Percentiles rank a stretch among this genome's conserved stretches.
Evolutionary conservation across 192 early-diverging fungal species (phyloP).

Genomic region (Mycoemilia scoparia): DNA sequence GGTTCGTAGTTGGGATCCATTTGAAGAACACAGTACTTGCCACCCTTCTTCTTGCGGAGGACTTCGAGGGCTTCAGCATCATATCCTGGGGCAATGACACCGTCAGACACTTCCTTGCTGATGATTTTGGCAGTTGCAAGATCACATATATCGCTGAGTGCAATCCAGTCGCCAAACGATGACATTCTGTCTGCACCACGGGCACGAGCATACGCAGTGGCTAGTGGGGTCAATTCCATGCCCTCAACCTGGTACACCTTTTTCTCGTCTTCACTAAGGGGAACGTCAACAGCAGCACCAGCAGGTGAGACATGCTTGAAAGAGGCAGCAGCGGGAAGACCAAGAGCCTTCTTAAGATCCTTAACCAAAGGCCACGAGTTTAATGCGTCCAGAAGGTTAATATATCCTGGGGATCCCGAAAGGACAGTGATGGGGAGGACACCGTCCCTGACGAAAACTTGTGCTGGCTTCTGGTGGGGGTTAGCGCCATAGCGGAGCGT

Average conservation of each 20-base stretch:
- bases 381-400: slow-evolving; percentile 93
- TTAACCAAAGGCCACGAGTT: slow-evolving; percentile 97
- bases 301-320: slow-evolving; percentile 99
- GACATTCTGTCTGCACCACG: slow-evolving; percentile 98
- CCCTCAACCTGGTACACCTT: slow-evolving; percentile 87
- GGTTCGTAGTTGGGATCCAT: slow-evolving; percentile 89
- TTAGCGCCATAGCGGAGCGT: slow-evolving; percentile 92
- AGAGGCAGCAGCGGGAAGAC: slow-evolving; percentile 87
- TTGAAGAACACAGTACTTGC: slow-evolving; percentile 90
- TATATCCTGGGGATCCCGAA: slow-evolving; percentile 90
- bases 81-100: slow-evolving; percentile 89
- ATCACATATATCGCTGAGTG: slow-evolving; percentile 75
- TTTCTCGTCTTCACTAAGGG: slow-evolving; percentile 60
- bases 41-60: slow-evolving; percentile 87
- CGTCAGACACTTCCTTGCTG: slow-evolving; percentile 90
- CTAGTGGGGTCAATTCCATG: slow-evolving; percentile 66
- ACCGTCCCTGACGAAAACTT: slow-evolving; percentile 67
- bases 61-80: slow-evolving; percentile 73
- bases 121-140: slow-evolving; percentile 87
- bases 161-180: slow-evolving; percentile 98
- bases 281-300: slow-evolving; percentile 83
- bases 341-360: slow-evolving; percentile 70
- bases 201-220: slow-evolving; percentile 88
- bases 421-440: slow-evolving; percentile 78
- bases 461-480: slow-evolving; percentile 96